A percentile compares a stretch with the other conserved stretches of the same genome.
Evolutionary conservation across 1,284 basidiomycete species (phyloP).

Genomic region (Pseudozyma tsukubaensis): DNA sequence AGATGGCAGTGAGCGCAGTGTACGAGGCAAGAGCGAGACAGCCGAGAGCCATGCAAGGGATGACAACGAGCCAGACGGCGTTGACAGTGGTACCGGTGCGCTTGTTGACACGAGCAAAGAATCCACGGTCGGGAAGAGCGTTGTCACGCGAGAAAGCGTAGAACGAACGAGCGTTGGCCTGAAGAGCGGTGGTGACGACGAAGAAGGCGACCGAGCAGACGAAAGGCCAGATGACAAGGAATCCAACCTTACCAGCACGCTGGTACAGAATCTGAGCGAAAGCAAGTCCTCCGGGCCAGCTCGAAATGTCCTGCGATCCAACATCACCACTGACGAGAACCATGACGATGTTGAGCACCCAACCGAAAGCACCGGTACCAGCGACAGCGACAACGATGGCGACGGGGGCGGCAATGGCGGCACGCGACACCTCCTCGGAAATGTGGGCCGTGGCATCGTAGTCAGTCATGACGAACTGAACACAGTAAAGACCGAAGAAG

Average conservation of each 20-base stretch:
- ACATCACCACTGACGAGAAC: constrained; percentile 77
- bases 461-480: constrained; percentile 76
- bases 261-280: constrained; percentile 64
- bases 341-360: constrained; percentile 73
- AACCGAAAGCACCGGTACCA: constrained; percentile 61
- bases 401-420: constrained; percentile 80
- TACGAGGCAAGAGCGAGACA: constrained; percentile 61
- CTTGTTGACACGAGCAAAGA: constrained; percentile 79
- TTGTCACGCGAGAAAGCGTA: constrained; percentile 90
- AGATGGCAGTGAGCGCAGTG: constrained; percentile 64
- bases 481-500: constrained; percentile 85
- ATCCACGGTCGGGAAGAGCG: constrained; percentile 82
- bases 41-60: constrained; percentile 68
- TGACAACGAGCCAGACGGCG: constrained; percentile 82
- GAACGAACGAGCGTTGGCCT: constrained; percentile 86
- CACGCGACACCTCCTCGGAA: constrained; percentile 88
- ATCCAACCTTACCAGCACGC: constrained; percentile 71
- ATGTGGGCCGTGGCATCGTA: constrained; percentile 80
- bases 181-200: constrained; percentile 74
- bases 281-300: constrained; percentile 65
- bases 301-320: constrained; percentile 44
- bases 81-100: constrained; percentile 78
- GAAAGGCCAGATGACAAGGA: constrained; percentile 74
- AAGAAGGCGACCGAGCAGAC: constrained; percentile 68
- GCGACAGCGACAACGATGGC: constrained; percentile 87